phyloP scores from a whole-genome alignment of 2,329 filamentous ascomycete species.

The Exophiala phaeomuriformis region DNA sequence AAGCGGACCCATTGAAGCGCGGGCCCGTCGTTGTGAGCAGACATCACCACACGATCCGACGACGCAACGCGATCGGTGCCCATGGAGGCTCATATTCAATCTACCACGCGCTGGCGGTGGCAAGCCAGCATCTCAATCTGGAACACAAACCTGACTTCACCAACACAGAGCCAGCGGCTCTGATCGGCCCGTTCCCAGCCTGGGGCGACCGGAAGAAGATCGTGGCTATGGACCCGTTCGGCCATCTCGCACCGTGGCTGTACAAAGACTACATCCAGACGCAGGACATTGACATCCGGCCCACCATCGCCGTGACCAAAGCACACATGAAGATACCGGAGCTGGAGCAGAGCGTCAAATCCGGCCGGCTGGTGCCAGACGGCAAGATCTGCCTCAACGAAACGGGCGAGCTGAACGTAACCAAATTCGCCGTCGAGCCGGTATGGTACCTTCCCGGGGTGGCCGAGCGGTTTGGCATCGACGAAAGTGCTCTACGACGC shows the following conservation, averaged over 20 bases:
- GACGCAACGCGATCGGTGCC: slow-evolving; percentile 66
- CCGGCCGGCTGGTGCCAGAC: slow-evolving; percentile 68
- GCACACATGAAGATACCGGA: slow-evolving; percentile 97
- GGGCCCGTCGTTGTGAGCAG: slow-evolving; percentile 86
- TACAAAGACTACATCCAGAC: slow-evolving; percentile 67
- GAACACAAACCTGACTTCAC: slow-evolving; percentile 73
- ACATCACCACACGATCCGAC: slow-evolving; percentile 64
- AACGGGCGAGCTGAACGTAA: slow-evolving; percentile 81
- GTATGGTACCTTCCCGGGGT: slow-evolving; percentile 84
- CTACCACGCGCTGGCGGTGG: slow-evolving; percentile 88
- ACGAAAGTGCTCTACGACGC: slow-evolving; percentile 78
- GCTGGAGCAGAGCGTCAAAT: slow-evolving; percentile 76
- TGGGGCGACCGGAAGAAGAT: slow-evolving; percentile 92
- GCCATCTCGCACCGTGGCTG: slow-evolving; percentile 76
- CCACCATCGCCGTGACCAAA: slow-evolving; percentile 84
- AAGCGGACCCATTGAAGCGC: slow-evolving; percentile 63
- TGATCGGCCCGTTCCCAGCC: slow-evolving; percentile 79
- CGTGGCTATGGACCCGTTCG: slow-evolving; percentile 92
- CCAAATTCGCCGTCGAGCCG: slow-evolving; percentile 94
- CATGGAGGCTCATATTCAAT: slow-evolving; percentile 91
- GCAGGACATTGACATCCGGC: slow-evolving; percentile 75
- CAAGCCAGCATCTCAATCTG: slow-evolving; percentile 75
- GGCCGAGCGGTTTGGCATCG: slow-evolving; percentile 87
- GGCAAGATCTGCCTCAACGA: slow-evolving; percentile 85
- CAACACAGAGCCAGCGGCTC: slow-evolving; percentile 85